Conservation (phyloP, 306 rosid genomes). For the Sindora glabra region DNA sequence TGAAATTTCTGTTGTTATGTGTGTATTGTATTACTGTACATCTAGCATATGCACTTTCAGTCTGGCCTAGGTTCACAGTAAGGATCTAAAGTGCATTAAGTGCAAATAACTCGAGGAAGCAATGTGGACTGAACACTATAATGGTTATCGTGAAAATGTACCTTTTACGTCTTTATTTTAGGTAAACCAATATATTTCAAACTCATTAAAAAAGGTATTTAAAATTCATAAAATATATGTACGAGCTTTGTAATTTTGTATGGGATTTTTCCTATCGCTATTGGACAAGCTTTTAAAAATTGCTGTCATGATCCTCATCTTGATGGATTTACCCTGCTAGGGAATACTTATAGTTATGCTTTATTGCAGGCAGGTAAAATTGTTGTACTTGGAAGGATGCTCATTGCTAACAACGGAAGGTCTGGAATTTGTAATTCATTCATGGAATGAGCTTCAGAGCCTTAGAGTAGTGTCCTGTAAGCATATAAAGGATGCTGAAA, state of each 20-base stretch:
- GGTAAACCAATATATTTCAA: no score
- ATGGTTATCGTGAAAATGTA: background rate
- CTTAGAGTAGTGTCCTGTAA: conserved; percentile 74
- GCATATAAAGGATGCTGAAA: conserved; percentile 59
- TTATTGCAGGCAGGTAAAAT: conserved; percentile 63
- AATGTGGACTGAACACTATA: background rate
- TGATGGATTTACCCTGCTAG: background rate
- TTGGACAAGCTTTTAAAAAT: background rate
- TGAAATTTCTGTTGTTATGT: background rate
- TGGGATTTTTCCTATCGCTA: no score
- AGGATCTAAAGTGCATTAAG: background rate
- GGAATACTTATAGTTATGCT: background rate
- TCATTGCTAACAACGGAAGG: conserved; percentile 71
- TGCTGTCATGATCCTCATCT: background rate
- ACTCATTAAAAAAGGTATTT: no score
- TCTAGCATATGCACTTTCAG: background rate
- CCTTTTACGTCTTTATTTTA: no score
- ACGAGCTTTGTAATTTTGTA: no score
- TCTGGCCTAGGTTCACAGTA: background rate
- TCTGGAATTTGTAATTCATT: conserved; percentile 56
- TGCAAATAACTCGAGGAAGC: background rate
- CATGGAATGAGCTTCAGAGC: conserved; percentile 64
- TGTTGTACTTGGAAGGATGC: conserved; percentile 67
- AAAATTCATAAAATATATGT: no score
- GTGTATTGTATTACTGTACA: no score